These are phyloP conservation scores for Tetrapisispora namnaoensis DNA, from an alignment of 805 yeast genomes.

Conservation along the genomic window DNA sequence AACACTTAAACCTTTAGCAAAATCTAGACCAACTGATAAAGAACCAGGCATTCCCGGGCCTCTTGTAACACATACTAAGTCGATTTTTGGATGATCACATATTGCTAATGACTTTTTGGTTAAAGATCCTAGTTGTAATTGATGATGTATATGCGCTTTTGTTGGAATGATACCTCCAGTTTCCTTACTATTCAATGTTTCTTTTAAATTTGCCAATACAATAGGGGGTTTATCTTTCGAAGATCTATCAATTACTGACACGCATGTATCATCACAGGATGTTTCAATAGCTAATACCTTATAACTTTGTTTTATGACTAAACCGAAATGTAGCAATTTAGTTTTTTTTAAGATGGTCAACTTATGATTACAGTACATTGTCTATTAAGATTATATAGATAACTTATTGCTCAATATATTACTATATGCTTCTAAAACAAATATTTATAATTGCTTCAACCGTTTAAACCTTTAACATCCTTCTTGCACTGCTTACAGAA, in stretches of 20 bases:
- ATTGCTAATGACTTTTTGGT: slow-evolving; percentile 35
- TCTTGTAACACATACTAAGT: slow-evolving; percentile 77
- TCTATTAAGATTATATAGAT: no score
- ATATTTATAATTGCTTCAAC: no score
- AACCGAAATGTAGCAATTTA: neutral
- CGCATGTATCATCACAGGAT: slow-evolving; percentile 93
- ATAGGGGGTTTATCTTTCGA: slow-evolving; percentile 12
- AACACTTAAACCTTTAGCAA: slow-evolving; percentile 74
- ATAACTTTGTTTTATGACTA: slow-evolving; percentile 28
- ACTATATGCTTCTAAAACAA: no score
- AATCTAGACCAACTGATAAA: slow-evolving; percentile 66
- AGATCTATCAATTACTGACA: slow-evolving; percentile 56
- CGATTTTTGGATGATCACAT: slow-evolving; percentile 24
- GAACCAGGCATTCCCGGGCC: slow-evolving; percentile 98
- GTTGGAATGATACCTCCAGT: slow-evolving; percentile 87
- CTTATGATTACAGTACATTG: no score
- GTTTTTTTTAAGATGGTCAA: neutral
- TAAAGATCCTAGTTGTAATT: slow-evolving; percentile 42
- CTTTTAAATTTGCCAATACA: slow-evolving; percentile 45
- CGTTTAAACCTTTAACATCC: no score
- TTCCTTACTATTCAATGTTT: slow-evolving; percentile 53
- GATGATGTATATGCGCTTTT: slow-evolving; percentile 74
- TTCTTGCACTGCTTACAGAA: no score
- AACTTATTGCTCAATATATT: no score
- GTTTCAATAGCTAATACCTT: slow-evolving; percentile 80